These are phyloP conservation scores for Colletotrichum falcatum DNA, from an alignment of 2,329 filamentous ascomycete genomes.

Conservation along the genomic window DNA sequence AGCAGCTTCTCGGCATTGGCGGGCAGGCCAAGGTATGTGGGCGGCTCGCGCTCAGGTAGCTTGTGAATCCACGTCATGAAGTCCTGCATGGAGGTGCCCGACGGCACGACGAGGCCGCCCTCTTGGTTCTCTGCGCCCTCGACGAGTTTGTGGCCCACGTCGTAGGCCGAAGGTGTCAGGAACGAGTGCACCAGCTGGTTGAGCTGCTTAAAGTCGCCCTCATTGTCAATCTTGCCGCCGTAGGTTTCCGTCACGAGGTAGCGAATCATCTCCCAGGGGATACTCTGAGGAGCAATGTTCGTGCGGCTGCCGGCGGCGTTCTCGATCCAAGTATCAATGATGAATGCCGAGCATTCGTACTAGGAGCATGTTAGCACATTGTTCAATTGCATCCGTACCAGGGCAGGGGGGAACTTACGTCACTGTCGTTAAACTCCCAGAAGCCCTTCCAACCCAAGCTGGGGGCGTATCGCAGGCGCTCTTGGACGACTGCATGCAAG, in stretches of 20 bases:
- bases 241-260: slow-evolving; percentile 94
- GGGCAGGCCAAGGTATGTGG: slow-evolving; percentile 92
- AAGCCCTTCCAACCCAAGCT: slow-evolving; percentile 97
- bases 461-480: slow-evolving; percentile 92
- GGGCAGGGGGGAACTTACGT: slow-evolving; percentile 73
- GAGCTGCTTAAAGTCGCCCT: slow-evolving; percentile 83
- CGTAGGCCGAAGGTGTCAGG: slow-evolving; percentile 89
- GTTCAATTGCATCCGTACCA: slow-evolving; percentile 36
- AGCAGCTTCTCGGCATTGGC: slow-evolving; percentile 97
- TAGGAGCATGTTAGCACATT: slow-evolving; percentile 52
- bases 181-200: slow-evolving; percentile 79
- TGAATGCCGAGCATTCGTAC: slow-evolving; percentile 97
- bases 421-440: slow-evolving; percentile 99
- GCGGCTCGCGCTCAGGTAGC: slow-evolving; percentile 94
- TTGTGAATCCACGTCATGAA: slow-evolving; percentile 93
- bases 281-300: slow-evolving; percentile 92
- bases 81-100: slow-evolving; percentile 83
- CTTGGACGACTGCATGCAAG: slow-evolving; percentile 95
- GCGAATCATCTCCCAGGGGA: slow-evolving; percentile 96
- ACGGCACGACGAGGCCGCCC: slow-evolving; percentile 78
- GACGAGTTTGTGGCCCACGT: slow-evolving; percentile 91
- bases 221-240: slow-evolving; percentile 96
- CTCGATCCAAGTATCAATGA: slow-evolving; percentile 96
- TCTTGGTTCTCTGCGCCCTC: slow-evolving; percentile 70
- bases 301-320: slow-evolving; percentile 83